Evolutionary conservation across 352 stramenopile species (phyloP).

Genomic region (Globisporangium orthogonon): DNA sequence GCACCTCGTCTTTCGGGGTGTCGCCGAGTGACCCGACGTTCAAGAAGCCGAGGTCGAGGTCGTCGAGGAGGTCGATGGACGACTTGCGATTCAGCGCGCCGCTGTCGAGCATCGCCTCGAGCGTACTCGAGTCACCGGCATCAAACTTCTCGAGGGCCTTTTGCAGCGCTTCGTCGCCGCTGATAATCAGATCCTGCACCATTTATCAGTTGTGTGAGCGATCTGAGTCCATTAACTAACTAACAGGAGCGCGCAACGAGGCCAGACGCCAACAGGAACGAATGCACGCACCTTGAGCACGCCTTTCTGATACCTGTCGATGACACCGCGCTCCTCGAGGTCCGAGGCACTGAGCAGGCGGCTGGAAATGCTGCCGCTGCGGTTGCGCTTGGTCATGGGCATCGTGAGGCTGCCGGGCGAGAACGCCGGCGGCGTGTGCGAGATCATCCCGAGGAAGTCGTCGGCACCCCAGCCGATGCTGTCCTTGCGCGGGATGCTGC

Average conservation of each 20-base stretch:
- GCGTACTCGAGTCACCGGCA: constrained; percentile 72
- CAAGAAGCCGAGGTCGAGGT: constrained; percentile 84
- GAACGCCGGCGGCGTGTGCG: constrained; percentile 88
- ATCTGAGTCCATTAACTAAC: too few relatives aligned
- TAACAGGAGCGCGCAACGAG: too few relatives aligned
- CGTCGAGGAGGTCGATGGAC: constrained; percentile 80
- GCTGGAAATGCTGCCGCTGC: constrained; percentile 81
- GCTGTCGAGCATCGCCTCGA: constrained; percentile 82
- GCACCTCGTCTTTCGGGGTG: constrained; percentile 76
- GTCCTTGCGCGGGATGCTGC: constrained; percentile 61
- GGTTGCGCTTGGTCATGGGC: constrained; percentile 81
- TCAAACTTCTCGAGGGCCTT: constrained; percentile 88
- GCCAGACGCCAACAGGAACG: neutral
- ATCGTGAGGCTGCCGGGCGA: constrained; percentile 86
- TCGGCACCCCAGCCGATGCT: constrained; percentile 78
- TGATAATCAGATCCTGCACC: constrained; percentile 86
- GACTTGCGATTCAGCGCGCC: constrained; percentile 79
- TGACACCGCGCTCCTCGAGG: constrained; percentile 86
- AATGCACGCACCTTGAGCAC: constrained; percentile 66
- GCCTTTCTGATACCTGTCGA: constrained; percentile 88
- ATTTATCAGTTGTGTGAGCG: too few relatives aligned
- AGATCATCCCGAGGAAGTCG: constrained; percentile 86
- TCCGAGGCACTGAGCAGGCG: constrained; percentile 85
- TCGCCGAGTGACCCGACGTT: constrained; percentile 82
- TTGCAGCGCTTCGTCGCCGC: constrained; percentile 84